Base-by-base conservation (phyloP, 108 stramenopile species). In the Nitzschia inconspicua region DNA sequence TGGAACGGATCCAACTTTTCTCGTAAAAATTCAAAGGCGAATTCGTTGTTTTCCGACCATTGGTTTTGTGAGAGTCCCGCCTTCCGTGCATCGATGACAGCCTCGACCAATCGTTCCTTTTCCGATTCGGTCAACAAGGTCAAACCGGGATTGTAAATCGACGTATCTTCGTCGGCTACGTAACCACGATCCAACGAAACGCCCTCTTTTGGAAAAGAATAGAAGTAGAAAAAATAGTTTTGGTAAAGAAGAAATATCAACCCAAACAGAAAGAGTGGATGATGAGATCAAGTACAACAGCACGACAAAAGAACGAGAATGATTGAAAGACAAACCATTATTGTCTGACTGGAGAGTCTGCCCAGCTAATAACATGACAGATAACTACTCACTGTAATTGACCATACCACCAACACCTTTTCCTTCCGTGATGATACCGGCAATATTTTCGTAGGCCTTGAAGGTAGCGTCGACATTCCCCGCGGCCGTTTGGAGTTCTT, bases 71-170 rank as follows among this genome's bases (percentile, higher is more conserved):
- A 8, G 3, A 87, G 43, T 1, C 78, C 77, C 10, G 36, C 72
- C 56, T 79, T 79, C 3, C 84, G 71, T 29, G 78, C 72, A 7
- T 77, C 43, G 23, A 88, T 66, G 13, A 88, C 57, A 13, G 82
- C 82, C 23, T 71, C 67, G 14, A 86, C 78, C 48, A 91, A 55
- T 0, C 82, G 79, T 57, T 84, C 80, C 65, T 91, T 91, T 63
- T 91, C 89, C 4, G 70, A 64, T 60, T 74, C 79, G 14, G 89
- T 91, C 11, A 91, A 52, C 11, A 91, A 70, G 0, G 84, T 77
- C 28, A 91, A 46, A 3, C 89, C 89, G 3, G 89, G 89, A 72
- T 91, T 91, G 83, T 91, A 91, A 44, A 91, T 86, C 48, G 83
- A 73, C 2, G 86, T 88, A 60, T 91, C 89, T 62, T 91, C 89